Conservation (phyloP, 495 filamentous ascomycete species). For the Penicillium paradoxum region DNA sequence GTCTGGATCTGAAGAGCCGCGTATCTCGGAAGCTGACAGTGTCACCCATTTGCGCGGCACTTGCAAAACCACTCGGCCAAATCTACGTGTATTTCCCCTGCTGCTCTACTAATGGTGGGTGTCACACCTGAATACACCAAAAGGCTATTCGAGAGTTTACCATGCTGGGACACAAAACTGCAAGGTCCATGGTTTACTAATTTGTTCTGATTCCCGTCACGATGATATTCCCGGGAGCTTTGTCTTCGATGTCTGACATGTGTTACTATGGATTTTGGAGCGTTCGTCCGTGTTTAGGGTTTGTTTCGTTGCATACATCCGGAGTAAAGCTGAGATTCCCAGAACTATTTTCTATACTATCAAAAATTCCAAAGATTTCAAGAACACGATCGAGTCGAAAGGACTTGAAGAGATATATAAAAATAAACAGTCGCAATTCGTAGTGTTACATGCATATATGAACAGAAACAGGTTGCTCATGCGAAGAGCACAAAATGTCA, state of each 20-base stretch:
- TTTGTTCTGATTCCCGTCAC: constrained; percentile 6
- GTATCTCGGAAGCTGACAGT: constrained; percentile 7
- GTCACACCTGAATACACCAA: not conserved
- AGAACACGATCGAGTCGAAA: no score
- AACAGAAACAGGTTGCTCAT: constrained; percentile 4
- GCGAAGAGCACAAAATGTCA: not conserved
- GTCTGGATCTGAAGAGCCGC: constrained; percentile 16
- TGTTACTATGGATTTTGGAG: constrained; percentile 20
- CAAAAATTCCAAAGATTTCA: not conserved
- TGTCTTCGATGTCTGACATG: constrained; percentile 12
- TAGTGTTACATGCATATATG: constrained; percentile 10
- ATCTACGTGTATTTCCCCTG: not conserved
- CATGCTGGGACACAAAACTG: not conserved
- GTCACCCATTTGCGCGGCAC: constrained; percentile 6
- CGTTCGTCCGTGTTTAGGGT: constrained; percentile 12
- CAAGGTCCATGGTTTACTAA: not conserved
- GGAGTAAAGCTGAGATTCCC: constrained; percentile 18
- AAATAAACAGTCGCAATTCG: constrained; percentile 1
- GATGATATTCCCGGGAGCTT: not conserved
- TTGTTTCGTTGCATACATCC: constrained; percentile 18
- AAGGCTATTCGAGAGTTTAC: not conserved
- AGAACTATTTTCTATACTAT: constrained; percentile 9
- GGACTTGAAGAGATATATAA: not conserved
- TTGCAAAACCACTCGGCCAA: constrained; percentile 2
- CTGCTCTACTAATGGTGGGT: not conserved